Evolutionary conservation across 768 basidiomycete species (phyloP).

Genomic region (Boletus pseudopeckii): DNA sequence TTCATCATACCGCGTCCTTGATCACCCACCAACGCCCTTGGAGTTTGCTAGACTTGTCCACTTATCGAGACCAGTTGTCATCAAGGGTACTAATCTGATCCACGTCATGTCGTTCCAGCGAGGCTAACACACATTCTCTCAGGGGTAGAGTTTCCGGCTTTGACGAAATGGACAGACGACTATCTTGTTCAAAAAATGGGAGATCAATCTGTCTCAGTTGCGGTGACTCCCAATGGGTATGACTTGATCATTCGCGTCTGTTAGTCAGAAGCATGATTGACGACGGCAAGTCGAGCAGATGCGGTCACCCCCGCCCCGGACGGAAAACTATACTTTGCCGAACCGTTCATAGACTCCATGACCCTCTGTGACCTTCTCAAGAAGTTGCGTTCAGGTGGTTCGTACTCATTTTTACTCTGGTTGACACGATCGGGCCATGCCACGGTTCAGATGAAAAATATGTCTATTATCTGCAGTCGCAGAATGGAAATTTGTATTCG

Average conservation of each 20-base stretch:
- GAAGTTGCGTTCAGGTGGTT: conserved; percentile 36
- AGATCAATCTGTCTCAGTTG: conserved; percentile 57
- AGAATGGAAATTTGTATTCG: conserved; percentile 85
- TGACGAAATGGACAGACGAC: conserved; percentile 60
- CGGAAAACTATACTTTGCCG: conserved; percentile 64
- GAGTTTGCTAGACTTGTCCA: conserved; percentile 69
- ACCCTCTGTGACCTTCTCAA: conserved; percentile 54
- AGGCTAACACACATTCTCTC: conserved; percentile 1
- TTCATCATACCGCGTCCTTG: conserved; percentile 44
- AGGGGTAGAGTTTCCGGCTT: conserved; percentile 50
- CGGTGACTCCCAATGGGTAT: conserved; percentile 83
- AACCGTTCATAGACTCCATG: conserved; percentile 71
- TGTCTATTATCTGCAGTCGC: conserved; percentile 80
- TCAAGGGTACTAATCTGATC: conserved; percentile 50
- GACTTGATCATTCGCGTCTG: conserved; percentile 11
- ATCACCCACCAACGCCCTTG: conserved; percentile 57
- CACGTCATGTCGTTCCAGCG: neutral
- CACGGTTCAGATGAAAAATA: conserved; percentile 19
- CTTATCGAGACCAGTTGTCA: conserved; percentile 68
- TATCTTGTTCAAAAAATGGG: conserved; percentile 60
- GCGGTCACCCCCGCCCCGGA: conserved; percentile 56
- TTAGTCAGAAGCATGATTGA: conserved; percentile 11
- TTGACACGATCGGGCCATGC: neutral
- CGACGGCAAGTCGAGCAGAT: conserved; percentile 61
- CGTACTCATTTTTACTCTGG: neutral